phyloP scores from a whole-genome alignment of 1,284 basidiomycete species.

The Ceratobasidium sp. region DNA sequence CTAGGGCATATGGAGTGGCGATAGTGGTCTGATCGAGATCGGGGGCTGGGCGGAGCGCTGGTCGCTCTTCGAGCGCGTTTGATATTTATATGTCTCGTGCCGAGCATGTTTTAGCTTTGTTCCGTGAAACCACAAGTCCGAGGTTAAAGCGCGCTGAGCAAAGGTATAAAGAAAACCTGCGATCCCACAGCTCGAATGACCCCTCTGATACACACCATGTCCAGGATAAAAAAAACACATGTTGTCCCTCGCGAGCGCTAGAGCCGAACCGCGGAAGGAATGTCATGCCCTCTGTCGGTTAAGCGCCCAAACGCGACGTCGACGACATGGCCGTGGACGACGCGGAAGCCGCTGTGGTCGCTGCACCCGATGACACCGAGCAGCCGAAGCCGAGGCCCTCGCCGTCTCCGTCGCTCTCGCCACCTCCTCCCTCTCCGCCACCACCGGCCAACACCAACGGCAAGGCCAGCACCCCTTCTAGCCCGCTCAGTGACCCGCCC shows the following conservation, averaged over 20 bases:
- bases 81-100: background rate
- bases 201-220: background rate
- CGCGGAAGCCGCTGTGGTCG: background rate
- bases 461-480: conserved; percentile 39
- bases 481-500: conserved; percentile 34
- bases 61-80: too few species aligned
- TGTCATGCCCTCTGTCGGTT: background rate
- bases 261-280: conserved; percentile 32
- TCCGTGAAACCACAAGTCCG: background rate
- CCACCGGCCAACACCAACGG: background rate
- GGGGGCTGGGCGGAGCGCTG: conserved; percentile 1
- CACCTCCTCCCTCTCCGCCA: conserved; percentile 27
- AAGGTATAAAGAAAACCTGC: too few species aligned
- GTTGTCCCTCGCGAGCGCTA: conserved; percentile 12
- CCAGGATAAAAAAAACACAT: background rate
- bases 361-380: conserved; percentile 7
- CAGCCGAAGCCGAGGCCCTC: conserved; percentile 1
- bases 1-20: conserved; percentile 64
- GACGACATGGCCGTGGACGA: conserved; percentile 44
- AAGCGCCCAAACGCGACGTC: conserved; percentile 40
- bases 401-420: conserved; percentile 40
- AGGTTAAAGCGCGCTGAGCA: too few species aligned
- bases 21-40: conserved; percentile 25
- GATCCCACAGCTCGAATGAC: background rate
- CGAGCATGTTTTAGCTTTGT: background rate